These are phyloP conservation scores for Eucalyptus globulus DNA, from an alignment of 345 rosid genomes.

Conservation along the genomic window DNA sequence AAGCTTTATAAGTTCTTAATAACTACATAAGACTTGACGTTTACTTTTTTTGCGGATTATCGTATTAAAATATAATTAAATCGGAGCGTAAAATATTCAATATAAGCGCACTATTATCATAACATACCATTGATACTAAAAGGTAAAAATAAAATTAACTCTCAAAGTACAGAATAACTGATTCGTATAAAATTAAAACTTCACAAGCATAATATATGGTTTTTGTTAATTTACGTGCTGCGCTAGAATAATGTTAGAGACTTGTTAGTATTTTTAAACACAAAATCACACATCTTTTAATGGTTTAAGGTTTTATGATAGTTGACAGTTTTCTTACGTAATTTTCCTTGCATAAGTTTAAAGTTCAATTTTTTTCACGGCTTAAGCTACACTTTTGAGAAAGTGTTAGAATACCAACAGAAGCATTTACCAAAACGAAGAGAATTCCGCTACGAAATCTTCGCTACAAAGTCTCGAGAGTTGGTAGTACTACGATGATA, in stretches of 20 bases:
- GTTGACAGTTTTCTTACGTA: rapidly evolving
- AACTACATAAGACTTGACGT: background rate
- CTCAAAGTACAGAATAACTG: background rate
- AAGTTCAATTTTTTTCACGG: background rate
- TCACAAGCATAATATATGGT: background rate
- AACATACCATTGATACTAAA: background rate
- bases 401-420: background rate
- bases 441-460: too few species aligned
- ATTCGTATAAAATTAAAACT: background rate
- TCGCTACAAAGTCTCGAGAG: too few species aligned
- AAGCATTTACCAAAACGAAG: background rate
- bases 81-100: background rate
- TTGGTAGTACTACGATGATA: too few species aligned
- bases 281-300: background rate
- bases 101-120: background rate
- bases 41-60: background rate
- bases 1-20: background rate
- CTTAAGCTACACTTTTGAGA: background rate
- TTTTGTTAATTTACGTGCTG: background rate
- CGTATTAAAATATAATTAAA: background rate
- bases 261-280: background rate
- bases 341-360: background rate
- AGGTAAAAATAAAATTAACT: background rate
- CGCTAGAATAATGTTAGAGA: background rate
- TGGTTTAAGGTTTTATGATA: rapidly evolving